Evolutionary conservation across 2,329 filamentous ascomycete genomes (phyloP).

Genomic region (Ophiostoma novo-ulmi): DNA sequence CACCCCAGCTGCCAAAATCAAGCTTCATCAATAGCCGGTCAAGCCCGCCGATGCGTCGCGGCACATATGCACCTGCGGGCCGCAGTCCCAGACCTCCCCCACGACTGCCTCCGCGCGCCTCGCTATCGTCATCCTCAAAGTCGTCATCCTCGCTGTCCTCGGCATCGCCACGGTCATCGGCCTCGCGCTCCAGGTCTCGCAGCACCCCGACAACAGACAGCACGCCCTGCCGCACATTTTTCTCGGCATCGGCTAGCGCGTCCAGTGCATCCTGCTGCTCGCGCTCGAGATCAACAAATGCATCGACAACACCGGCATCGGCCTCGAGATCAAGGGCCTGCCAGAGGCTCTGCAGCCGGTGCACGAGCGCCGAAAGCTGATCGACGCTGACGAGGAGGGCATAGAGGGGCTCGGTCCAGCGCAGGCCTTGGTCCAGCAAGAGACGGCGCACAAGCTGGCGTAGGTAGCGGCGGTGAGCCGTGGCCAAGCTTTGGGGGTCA

Average conservation of each 20-base stretch:
- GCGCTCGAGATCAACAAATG: constrained; percentile 62
- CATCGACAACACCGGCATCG: constrained; percentile 75
- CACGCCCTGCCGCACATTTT: constrained; percentile 61
- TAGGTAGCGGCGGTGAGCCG: constrained; percentile 74
- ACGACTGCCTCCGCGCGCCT: constrained; percentile 35
- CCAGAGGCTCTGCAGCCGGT: constrained; percentile 71
- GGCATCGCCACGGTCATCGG: constrained; percentile 32
- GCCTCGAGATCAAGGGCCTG: constrained; percentile 72
- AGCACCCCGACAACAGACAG: constrained; percentile 59
- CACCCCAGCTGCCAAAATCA: constrained; percentile 59
- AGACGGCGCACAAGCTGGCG: constrained; percentile 60
- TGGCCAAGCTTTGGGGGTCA: constrained; percentile 79
- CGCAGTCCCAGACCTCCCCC: constrained; percentile 33
- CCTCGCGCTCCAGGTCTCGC: constrained; percentile 36
- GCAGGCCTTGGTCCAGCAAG: constrained; percentile 54
- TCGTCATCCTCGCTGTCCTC: constrained; percentile 28
- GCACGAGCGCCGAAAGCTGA: constrained; percentile 70
- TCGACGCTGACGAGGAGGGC: constrained; percentile 69
- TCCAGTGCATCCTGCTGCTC: constrained; percentile 66
- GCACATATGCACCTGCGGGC: constrained; percentile 56
- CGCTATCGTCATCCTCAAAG: constrained; percentile 26
- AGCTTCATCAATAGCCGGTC: constrained; percentile 88
- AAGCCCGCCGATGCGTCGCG: constrained; percentile 69
- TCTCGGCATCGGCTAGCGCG: constrained; percentile 60
- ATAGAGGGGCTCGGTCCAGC: constrained; percentile 62